phyloP scores from a whole-genome alignment of 2,329 filamentous ascomycete genomes.

The Colletotrichum truncatum region DNA sequence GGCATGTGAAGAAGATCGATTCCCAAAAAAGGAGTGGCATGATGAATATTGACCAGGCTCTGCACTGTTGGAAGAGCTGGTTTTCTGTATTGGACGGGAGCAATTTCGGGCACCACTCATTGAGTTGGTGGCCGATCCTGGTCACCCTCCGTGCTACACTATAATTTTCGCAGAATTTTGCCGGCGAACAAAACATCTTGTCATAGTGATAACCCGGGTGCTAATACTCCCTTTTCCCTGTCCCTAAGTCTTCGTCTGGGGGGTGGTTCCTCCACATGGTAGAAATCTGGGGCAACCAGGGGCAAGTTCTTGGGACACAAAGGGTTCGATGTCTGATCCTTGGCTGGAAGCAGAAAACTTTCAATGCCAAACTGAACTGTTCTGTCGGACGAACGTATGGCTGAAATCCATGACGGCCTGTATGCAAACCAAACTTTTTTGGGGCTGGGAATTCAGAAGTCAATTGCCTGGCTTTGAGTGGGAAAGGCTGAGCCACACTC shows the following conservation, averaged over 20 bases:
- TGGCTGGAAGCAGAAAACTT: too few species aligned
- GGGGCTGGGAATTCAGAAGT: background rate
- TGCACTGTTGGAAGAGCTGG: constrained; percentile 9
- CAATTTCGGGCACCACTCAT: background rate
- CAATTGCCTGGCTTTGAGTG: background rate
- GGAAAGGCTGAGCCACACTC: background rate
- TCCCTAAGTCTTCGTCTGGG: background rate
- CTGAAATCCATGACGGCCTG: background rate
- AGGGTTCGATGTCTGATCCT: too few species aligned
- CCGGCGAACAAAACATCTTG: background rate
- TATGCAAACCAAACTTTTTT: background rate
- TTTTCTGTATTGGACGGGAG: background rate
- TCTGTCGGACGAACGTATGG: background rate
- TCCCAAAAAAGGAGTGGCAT: constrained; percentile 7
- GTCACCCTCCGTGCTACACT: background rate
- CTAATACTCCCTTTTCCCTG: background rate
- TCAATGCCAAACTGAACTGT: too few species aligned
- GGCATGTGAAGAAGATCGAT: constrained; percentile 25
- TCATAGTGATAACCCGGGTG: background rate
- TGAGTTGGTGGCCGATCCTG: background rate
- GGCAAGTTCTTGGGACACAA: constrained; percentile 6
- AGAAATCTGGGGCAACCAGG: constrained; percentile 17
- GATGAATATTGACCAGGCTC: background rate
- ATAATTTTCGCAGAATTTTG: background rate
- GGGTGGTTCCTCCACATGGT: background rate